Evolutionary conservation across 2,329 filamentous ascomycete species (phyloP), one percentile per base, ranked within the genome.

Genomic region (Hymenoscyphus occultus): DNA sequence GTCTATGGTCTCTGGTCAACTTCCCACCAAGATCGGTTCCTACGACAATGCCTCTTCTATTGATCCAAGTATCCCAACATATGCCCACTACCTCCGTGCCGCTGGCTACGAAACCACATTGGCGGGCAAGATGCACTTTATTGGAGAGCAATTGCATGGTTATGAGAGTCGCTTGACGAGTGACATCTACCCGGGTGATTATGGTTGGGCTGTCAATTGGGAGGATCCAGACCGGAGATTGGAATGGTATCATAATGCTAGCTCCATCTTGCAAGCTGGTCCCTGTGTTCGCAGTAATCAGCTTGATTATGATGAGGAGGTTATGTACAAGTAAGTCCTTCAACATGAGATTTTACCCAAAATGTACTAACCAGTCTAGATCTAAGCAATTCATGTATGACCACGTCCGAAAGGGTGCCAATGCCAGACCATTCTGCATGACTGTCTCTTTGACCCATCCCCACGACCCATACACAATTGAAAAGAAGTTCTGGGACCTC

Each of bases 51-150:
- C 93, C 56, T 88, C 90, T 40, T 90, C 93, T 71, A 89, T 97
- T 72, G 84, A 86, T 64, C 91, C 91, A 64, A 92, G 96, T 72
- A 86, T 91, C 39, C 93, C 93, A 14, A 97, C 93, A 0, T 97
- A 96, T 75, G 92, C 93, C 9, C 93, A 97, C 78, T 97, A 97
- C 78, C 82, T 97, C 63, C 90, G 93, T 60, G 83, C 86, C 54
- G 87, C 89, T 73, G 92, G 92, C 62, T 97, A 97, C 74, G 91
- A 97, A 78, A 97, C 93, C 13, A 91, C 90, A 5, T 82, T 97
- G 71, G 92, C 93, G 5, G 93, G 93, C 68, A 97, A 97, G 84
- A 97, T 97, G 93, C 93, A 97, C 79, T 97, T 97, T 76, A 90
- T 96, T 63, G 93, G 93, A 40, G 93, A 97, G 76, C 93, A 97